phyloP scores from a whole-genome alignment of 108 stramenopile species.

The Fistulifera pelliculosa region DNA sequence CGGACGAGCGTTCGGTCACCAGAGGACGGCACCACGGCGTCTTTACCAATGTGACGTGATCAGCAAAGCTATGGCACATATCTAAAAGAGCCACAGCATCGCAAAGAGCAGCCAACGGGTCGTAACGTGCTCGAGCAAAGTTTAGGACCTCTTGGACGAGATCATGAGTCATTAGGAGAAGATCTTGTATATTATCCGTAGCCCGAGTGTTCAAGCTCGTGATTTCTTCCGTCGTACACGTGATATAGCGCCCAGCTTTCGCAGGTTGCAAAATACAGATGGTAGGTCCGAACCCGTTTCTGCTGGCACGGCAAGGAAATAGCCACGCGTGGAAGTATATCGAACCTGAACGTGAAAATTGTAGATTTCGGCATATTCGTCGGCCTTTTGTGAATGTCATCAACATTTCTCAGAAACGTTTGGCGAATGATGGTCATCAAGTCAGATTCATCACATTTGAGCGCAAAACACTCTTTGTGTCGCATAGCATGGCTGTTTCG shows the following conservation, averaged over 20 bases:
- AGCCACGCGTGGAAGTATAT: slow-evolving; percentile 62
- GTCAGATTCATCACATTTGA: slow-evolving; percentile 72
- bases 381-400: slow-evolving; percentile 85
- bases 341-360: slow-evolving; percentile 67
- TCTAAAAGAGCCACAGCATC: slow-evolving; percentile 85
- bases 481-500: slow-evolving; percentile 78
- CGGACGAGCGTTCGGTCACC: slow-evolving; percentile 23
- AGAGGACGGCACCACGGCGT: slow-evolving; percentile 71
- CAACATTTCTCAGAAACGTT: slow-evolving; percentile 82
- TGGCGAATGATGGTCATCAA: slow-evolving; percentile 82
- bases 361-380: slow-evolving; percentile 74
- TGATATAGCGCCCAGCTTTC: slow-evolving; percentile 57
- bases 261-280: slow-evolving; percentile 71
- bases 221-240: slow-evolving; percentile 85
- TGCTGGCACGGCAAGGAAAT: slow-evolving; percentile 61
- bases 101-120: slow-evolving; percentile 67
- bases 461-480: slow-evolving; percentile 88
- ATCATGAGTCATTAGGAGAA: slow-evolving; percentile 74
- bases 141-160: slow-evolving; percentile 79
- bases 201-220: slow-evolving; percentile 67
- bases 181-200: slow-evolving; percentile 82
- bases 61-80: slow-evolving; percentile 83
- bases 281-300: slow-evolving; percentile 58
- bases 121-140: slow-evolving; percentile 60
- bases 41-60: slow-evolving; percentile 68